These are phyloP conservation scores for Coemansia sp. DNA, from an alignment of 192 early-diverging fungal genomes.

Conservation along the genomic window DNA sequence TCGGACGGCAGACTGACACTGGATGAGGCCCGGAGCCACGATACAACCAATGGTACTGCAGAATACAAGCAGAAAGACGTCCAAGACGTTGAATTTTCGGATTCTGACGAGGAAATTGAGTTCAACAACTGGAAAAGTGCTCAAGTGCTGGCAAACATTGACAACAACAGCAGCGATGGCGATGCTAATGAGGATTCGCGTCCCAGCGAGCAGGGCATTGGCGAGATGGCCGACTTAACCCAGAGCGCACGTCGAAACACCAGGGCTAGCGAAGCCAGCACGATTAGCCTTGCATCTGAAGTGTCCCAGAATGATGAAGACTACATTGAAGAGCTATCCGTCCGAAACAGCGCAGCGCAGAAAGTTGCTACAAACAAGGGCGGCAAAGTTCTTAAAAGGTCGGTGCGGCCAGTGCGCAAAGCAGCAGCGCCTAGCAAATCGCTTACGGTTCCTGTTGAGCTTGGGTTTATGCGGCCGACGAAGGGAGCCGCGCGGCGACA, in stretches of 20 bases:
- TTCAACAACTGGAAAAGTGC: slow-evolving; percentile 46
- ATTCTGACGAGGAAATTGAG: slow-evolving; percentile 46
- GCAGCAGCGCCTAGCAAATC: slow-evolving; percentile 3
- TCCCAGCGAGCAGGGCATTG: no score
- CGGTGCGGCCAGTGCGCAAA: background rate
- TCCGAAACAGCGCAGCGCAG: background rate
- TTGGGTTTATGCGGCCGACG: slow-evolving; percentile 50
- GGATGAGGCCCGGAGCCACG: slow-evolving; percentile 8
- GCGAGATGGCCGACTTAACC: no score
- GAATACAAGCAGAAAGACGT: background rate
- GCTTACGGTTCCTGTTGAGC: slow-evolving; percentile 40
- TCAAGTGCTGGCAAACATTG: slow-evolving; percentile 13
- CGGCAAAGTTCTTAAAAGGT: slow-evolving; percentile 4
- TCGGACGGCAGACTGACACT: slow-evolving; percentile 28
- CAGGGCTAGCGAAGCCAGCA: background rate
- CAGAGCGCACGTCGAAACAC: background rate
- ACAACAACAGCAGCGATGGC: background rate
- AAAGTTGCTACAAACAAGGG: slow-evolving; percentile 7
- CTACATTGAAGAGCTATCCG: background rate
- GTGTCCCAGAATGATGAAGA: background rate
- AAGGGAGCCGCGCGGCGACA: slow-evolving; percentile 35
- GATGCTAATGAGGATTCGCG: background rate
- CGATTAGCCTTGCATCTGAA: background rate
- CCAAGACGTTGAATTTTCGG: slow-evolving; percentile 34
- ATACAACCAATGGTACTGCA: background rate